Evolutionary conservation across 2,329 filamentous ascomycete genomes (phyloP).

Genomic region (Trichoderma koningiopsis): DNA sequence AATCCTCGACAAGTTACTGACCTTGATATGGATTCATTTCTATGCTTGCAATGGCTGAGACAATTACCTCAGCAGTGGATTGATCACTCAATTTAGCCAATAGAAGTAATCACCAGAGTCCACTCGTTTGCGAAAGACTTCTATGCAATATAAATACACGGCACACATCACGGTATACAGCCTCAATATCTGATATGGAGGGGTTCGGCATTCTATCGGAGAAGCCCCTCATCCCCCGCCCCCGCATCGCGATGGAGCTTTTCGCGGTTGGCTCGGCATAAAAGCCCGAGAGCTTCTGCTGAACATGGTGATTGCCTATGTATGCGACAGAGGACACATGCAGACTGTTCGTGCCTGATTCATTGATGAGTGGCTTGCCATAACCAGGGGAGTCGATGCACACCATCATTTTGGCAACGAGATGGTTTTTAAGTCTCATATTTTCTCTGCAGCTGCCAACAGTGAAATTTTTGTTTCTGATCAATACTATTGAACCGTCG

Average conservation of each 20-base stretch:
- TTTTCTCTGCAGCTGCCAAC: background rate
- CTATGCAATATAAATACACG: background rate
- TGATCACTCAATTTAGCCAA: background rate
- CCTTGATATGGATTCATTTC: background rate
- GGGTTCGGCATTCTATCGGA: slow-evolving; percentile 16
- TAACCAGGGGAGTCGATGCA: background rate
- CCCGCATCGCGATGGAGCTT: background rate
- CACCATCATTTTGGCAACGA: background rate
- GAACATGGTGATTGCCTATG: background rate
- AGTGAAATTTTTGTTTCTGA: background rate
- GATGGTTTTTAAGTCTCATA: background rate
- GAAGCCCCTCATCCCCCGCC: slow-evolving; percentile 11
- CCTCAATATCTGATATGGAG: background rate
- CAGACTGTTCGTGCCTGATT: background rate
- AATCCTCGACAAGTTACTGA: background rate
- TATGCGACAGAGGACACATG: background rate
- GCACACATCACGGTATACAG: background rate
- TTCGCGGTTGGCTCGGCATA: slow-evolving; percentile 5
- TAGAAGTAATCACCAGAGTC: background rate
- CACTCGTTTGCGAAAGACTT: background rate
- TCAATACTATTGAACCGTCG: background rate
- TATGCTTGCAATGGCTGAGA: background rate
- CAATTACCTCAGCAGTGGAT: background rate
- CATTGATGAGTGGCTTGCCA: background rate
- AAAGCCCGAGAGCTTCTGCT: background rate